Conservation (phyloP, 108 stramenopile genomes). For the Pseudonitzschia multiseries region DNA sequence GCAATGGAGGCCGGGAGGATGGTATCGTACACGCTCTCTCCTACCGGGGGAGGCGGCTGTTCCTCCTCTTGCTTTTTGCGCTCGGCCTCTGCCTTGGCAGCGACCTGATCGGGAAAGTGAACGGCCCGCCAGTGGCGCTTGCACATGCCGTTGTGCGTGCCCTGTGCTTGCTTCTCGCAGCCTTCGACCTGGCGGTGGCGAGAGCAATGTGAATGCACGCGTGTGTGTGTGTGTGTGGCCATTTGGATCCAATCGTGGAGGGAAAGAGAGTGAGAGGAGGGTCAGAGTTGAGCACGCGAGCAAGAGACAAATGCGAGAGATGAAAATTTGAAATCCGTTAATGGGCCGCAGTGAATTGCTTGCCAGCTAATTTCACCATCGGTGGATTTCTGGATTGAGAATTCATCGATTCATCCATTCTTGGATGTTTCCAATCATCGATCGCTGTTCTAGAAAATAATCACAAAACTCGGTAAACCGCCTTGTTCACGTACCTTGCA, state of each 20-base stretch:
- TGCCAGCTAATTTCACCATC: background rate
- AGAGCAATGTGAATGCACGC: background rate
- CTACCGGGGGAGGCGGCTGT: constrained; percentile 40
- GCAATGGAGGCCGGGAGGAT: constrained; percentile 61
- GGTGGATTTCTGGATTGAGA: background rate
- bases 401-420: too few species aligned
- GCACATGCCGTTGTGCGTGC: constrained; percentile 61
- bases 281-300: background rate
- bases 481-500: constrained; percentile 41
- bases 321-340: background rate
- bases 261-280: too few species aligned
- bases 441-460: too few species aligned
- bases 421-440: too few species aligned
- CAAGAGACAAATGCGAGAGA: background rate
- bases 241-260: too few species aligned
- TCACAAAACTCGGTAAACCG: too few species aligned
- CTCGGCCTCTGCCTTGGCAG: background rate
- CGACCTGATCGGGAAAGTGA: constrained; percentile 36
- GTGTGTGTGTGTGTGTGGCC: too few species aligned
- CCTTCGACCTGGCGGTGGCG: constrained; percentile 14
- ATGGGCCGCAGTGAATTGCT: background rate
- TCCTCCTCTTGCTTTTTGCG: constrained; percentile 26
- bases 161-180: constrained; percentile 66
- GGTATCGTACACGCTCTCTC: constrained; percentile 58
- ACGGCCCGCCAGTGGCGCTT: constrained; percentile 66